Conservation (phyloP, 2,329 filamentous ascomycete species). For the Dryadomyces quercus-mongolicae region DNA sequence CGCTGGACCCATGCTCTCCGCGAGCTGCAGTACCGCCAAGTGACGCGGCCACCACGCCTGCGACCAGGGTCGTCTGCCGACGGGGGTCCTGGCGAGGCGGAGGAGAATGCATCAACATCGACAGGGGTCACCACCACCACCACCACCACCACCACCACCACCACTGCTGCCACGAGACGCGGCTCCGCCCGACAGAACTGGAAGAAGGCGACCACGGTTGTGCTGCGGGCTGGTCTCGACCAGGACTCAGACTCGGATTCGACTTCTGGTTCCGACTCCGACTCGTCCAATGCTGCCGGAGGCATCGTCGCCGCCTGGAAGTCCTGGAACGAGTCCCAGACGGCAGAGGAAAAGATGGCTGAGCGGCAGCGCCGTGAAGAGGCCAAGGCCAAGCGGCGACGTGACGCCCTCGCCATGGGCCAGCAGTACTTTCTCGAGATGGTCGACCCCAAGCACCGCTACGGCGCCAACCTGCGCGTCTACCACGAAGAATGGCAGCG, state of each 20-base stretch:
- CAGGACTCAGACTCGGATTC: slow-evolving; percentile 12
- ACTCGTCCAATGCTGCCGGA: not conserved
- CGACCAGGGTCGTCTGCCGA: slow-evolving; percentile 8
- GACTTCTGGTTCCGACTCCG: not conserved
- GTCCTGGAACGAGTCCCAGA: not conserved
- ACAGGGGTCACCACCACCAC: not conserved
- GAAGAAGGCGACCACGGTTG: slow-evolving; percentile 61
- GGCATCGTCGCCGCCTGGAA: slow-evolving; percentile 2
- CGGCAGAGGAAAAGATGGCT: slow-evolving; percentile 25
- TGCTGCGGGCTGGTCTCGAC: slow-evolving; percentile 52
- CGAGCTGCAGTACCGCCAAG: slow-evolving; percentile 42
- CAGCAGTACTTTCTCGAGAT: slow-evolving; percentile 77
- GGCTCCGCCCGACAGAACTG: slow-evolving; percentile 52
- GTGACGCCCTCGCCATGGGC: slow-evolving; percentile 68
- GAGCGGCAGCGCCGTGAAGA: slow-evolving; percentile 29
- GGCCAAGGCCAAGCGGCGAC: slow-evolving; percentile 44
- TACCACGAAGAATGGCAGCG: slow-evolving; percentile 83
- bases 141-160: too few species aligned
- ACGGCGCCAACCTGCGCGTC: slow-evolving; percentile 67
- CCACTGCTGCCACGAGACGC: too few species aligned
- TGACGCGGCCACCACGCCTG: slow-evolving; percentile 30
- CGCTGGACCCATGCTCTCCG: slow-evolving; percentile 58
- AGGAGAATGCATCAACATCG: not conserved
- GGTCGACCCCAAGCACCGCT: slow-evolving; percentile 77
- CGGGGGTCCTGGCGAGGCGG: not conserved